Conservation (phyloP, 192 early-diverging fungal species). For the Kickxella alabastrina region DNA sequence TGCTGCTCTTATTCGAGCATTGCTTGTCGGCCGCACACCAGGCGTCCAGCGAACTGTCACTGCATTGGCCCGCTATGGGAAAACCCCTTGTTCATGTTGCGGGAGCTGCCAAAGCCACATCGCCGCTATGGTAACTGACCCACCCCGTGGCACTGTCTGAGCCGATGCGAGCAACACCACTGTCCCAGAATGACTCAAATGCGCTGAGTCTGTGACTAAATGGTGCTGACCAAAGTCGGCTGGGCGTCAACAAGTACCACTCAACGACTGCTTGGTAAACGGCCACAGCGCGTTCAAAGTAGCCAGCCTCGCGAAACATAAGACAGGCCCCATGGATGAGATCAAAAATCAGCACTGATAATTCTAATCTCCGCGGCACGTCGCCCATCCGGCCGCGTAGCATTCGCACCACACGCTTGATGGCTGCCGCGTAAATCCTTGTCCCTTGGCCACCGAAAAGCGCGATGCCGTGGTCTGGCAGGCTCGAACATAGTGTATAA, state of each 20-base stretch:
- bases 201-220: slow-evolving; percentile 10
- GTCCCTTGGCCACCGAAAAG: slow-evolving; percentile 16
- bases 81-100: too few species aligned
- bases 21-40: background rate
- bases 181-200: slow-evolving; percentile 33
- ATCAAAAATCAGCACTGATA: slow-evolving; percentile 3
- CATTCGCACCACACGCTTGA: slow-evolving; percentile 8
- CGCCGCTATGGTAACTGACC: slow-evolving; percentile 2
- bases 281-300: slow-evolving; percentile 11
- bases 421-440: slow-evolving; percentile 4
- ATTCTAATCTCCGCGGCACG: background rate
- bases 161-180: slow-evolving; percentile 22
- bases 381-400: background rate
- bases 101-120: too few species aligned
- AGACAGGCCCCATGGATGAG: slow-evolving; percentile 25
- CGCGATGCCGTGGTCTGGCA: slow-evolving; percentile 13
- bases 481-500: slow-evolving; percentile 9
- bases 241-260: slow-evolving; percentile 25
- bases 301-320: slow-evolving; percentile 28
- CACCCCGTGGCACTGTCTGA: slow-evolving; percentile 17
- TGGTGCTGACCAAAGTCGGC: background rate
- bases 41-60: background rate
- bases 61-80: too few species aligned
- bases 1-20: background rate
- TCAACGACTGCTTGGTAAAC: slow-evolving; percentile 33